Percentiles rank a stretch among this genome's conserved stretches.
Conservation (phyloP, 225 moss, liverwort and hornwort genomes). For the Rhytidiadelphus loreus region DNA sequence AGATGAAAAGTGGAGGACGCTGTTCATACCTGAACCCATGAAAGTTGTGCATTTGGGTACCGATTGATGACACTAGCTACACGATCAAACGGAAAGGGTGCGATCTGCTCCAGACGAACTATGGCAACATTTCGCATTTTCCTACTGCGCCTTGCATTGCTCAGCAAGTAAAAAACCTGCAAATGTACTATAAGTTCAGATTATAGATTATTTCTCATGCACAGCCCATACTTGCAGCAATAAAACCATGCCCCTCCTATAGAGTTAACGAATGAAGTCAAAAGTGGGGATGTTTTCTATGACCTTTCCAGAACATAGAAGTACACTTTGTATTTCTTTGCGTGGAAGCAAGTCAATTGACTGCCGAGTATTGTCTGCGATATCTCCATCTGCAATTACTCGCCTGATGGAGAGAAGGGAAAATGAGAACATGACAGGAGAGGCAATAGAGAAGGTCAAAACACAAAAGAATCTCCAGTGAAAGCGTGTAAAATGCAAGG, state of each 20-base stretch:
- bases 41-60: constrained; percentile 40
- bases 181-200: neutral
- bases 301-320: constrained; percentile 56
- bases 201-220: neutral
- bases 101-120: constrained; percentile 53
- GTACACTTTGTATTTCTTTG: constrained; percentile 30
- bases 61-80: constrained; percentile 46
- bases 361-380: constrained; percentile 32
- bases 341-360: constrained; percentile 37
- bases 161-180: constrained; percentile 49
- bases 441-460: neutral
- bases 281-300: neutral
- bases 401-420: constrained; percentile 22
- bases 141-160: constrained; percentile 35
- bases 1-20: neutral
- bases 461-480: neutral
- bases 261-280: neutral
- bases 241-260: neutral
- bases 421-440: neutral
- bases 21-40: constrained; percentile 44
- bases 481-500: neutral
- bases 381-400: constrained; percentile 55
- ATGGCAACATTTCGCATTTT: constrained; percentile 32
- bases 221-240: neutral
- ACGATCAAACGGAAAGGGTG: constrained; percentile 53